Evolutionary conservation across 2,329 filamentous ascomycete genomes (phyloP).

Genomic region (Dendryphion nanum): DNA sequence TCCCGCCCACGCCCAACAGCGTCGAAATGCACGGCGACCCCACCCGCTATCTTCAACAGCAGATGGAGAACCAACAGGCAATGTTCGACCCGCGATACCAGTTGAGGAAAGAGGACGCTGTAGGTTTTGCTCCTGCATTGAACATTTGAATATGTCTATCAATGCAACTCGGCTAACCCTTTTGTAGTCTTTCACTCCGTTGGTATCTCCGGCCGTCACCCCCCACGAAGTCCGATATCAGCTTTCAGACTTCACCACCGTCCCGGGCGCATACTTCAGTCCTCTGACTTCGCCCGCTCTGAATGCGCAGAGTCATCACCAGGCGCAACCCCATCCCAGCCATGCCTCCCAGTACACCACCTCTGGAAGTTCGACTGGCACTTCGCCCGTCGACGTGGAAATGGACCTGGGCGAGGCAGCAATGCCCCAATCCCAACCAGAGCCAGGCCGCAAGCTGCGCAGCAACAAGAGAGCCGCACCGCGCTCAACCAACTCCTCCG

Average conservation of each 20-base stretch:
- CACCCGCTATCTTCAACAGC: conserved; percentile 57
- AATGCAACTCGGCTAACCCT: too few species aligned
- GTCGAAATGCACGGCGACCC: conserved; percentile 68
- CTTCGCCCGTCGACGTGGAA: conserved; percentile 48
- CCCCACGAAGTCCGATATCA: conserved; percentile 70
- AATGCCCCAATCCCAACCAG: conserved; percentile 32
- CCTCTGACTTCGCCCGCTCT: conserved; percentile 79
- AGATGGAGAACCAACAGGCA: conserved; percentile 55
- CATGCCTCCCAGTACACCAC: conserved; percentile 44
- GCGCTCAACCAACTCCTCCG: conserved; percentile 42
- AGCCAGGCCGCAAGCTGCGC: conserved; percentile 42
- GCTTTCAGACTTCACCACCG: conserved; percentile 55
- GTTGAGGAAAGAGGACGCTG: conserved; percentile 67
- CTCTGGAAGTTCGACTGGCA: conserved; percentile 50
- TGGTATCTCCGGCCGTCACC: conserved; percentile 81
- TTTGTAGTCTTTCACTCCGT: conserved; percentile 73
- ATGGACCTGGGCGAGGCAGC: conserved; percentile 42
- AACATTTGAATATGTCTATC: conserved; percentile 5
- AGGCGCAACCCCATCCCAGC: conserved; percentile 38
- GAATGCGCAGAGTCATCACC: conserved; percentile 62
- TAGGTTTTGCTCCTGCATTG: conserved; percentile 35
- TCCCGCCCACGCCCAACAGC: conserved; percentile 79
- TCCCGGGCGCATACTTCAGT: conserved; percentile 75
- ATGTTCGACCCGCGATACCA: conserved; percentile 66
- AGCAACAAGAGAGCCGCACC: conserved; percentile 53